These are phyloP conservation scores for Boletus austroedulis DNA, from an alignment of 1,284 basidiomycete genomes.

Conservation along the genomic window DNA sequence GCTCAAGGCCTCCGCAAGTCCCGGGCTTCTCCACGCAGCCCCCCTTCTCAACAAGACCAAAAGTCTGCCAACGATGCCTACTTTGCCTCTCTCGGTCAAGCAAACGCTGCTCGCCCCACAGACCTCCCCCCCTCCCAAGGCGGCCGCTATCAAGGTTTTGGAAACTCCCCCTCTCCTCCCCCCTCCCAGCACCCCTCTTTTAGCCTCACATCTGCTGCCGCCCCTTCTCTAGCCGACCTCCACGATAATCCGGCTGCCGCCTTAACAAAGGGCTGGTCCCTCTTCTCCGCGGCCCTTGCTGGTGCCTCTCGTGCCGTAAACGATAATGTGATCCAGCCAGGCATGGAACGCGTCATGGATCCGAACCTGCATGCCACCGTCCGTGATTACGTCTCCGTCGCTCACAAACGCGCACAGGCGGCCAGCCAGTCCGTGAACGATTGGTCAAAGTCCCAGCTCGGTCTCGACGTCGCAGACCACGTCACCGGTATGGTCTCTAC, in stretches of 20 bases:
- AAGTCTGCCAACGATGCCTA: constrained; percentile 75
- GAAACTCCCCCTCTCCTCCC: constrained; percentile 63
- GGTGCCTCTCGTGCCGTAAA: constrained; percentile 72
- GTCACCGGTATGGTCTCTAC: constrained; percentile 58
- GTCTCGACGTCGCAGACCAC: constrained; percentile 74
- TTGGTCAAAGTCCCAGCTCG: constrained; percentile 70
- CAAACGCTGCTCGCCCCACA: constrained; percentile 66
- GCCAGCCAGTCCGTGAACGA: constrained; percentile 63
- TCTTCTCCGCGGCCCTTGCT: constrained; percentile 71
- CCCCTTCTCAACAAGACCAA: constrained; percentile 46
- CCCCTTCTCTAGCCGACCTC: constrained; percentile 69
- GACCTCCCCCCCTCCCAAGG: constrained; percentile 83
- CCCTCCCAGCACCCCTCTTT: constrained; percentile 61
- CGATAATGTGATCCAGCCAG: constrained; percentile 81
- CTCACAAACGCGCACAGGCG: constrained; percentile 57
- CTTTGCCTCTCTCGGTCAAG: constrained; percentile 69
- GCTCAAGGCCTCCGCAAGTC: constrained; percentile 77
- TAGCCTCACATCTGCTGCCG: constrained; percentile 64
- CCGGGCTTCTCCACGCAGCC: constrained; percentile 58
- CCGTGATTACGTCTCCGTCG: constrained; percentile 65
- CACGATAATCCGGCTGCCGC: constrained; percentile 78
- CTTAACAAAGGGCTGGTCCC: constrained; percentile 81
- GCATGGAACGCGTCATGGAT: constrained; percentile 71
- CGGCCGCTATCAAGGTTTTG: constrained; percentile 82
- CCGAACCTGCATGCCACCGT: constrained; percentile 73